These are phyloP conservation scores for Hyparrhenia diplandra DNA, from an alignment of 176 grass and related monocot species.

Conservation along the genomic window DNA sequence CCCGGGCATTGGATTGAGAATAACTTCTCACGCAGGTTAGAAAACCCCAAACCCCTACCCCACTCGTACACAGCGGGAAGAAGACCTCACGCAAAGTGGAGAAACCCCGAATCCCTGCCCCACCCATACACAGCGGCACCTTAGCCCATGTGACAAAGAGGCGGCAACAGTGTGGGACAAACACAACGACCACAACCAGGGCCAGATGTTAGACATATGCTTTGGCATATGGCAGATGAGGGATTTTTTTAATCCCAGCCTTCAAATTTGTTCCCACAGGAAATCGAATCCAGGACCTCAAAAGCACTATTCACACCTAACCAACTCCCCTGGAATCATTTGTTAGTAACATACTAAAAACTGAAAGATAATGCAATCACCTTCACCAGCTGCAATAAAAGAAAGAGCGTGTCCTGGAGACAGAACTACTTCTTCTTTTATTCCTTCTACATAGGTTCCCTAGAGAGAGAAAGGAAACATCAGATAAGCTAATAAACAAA, in stretches of 20 bases:
- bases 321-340: neutral
- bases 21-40: too few species aligned
- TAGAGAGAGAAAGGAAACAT: constrained; percentile 32
- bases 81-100: neutral
- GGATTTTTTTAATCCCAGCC: neutral
- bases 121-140: neutral
- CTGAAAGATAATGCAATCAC: constrained; percentile 41
- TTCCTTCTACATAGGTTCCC: constrained; percentile 99
- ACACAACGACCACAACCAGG: neutral
- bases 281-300: neutral
- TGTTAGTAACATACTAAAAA: constrained; percentile 9
- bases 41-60: too few species aligned
- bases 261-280: neutral
- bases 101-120: neutral
- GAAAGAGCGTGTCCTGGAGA: constrained; percentile 95
- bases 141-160: neutral
- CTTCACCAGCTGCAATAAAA: constrained; percentile 99
- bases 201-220: neutral
- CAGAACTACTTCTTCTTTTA: constrained; percentile 98
- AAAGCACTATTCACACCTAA: neutral
- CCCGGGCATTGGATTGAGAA: too few species aligned
- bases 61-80: too few species aligned
- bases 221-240: neutral
- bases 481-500: constrained; percentile 13
- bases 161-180: neutral